phyloP scores from a whole-genome alignment of 1,284 basidiomycete species.

The Leccinum subspadiceum region DNA sequence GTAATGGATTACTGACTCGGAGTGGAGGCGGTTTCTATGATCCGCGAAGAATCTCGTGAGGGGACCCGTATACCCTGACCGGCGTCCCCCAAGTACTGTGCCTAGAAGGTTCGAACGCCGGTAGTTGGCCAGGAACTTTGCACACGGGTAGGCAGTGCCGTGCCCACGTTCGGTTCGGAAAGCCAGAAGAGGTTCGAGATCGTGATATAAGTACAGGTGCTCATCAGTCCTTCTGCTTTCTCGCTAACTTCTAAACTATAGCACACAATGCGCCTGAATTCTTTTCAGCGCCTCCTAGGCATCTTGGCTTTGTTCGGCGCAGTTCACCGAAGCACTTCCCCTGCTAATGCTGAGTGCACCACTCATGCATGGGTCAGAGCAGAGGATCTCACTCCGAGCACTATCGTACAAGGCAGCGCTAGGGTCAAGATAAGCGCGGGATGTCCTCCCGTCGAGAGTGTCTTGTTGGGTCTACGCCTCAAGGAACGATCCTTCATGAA shows the following conservation, averaged over 20 bases:
- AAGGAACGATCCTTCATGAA: constrained; percentile 24
- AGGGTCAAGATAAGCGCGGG: constrained; percentile 19
- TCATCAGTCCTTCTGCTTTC: neutral
- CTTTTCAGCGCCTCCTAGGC: constrained; percentile 4
- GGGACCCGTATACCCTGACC: neutral
- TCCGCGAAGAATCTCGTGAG: neutral
- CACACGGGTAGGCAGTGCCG: neutral
- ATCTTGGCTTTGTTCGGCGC: constrained; percentile 7
- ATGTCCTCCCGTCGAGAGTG: constrained; percentile 14
- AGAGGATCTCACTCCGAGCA: too few relatives aligned
- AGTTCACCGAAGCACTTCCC: neutral
- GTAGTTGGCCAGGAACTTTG: neutral
- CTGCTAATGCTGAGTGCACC: constrained; percentile 4
- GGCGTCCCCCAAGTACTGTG: neutral
- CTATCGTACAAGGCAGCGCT: neutral
- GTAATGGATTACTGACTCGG: too few relatives aligned
- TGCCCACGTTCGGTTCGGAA: neutral
- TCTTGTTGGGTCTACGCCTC: constrained; percentile 21
- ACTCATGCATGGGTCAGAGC: neutral
- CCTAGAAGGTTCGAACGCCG: neutral
- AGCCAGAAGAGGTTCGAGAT: neutral
- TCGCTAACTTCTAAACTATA: neutral
- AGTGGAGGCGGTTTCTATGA: neutral
- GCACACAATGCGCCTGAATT: neutral
- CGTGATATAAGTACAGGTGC: neutral